Conservation (phyloP, 208 protist species). For the Trypanosoma theileri region DNA sequence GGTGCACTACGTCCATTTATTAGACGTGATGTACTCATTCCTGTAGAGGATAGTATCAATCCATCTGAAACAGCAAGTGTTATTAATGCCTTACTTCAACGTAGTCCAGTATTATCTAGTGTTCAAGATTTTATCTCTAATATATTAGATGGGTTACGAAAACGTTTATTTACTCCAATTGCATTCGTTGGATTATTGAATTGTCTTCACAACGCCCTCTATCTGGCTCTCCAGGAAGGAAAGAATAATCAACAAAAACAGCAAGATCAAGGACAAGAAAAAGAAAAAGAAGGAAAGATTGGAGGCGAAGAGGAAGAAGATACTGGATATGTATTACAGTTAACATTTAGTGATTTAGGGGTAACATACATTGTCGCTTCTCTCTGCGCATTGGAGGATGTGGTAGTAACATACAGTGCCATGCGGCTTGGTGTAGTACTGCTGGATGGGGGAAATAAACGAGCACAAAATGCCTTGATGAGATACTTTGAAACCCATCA, state of each 20-base stretch:
- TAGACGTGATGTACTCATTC: constrained; percentile 51
- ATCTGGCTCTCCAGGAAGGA: constrained; percentile 31
- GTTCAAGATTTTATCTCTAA: constrained; percentile 43
- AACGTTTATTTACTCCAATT: constrained; percentile 44
- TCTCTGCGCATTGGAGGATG: constrained; percentile 52
- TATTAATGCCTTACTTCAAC: constrained; percentile 38
- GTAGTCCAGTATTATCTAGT: constrained; percentile 27
- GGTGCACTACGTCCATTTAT: constrained; percentile 45
- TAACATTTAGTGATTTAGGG: constrained; percentile 58
- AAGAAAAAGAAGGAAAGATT: background rate
- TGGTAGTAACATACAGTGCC: constrained; percentile 64
- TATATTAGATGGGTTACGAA: constrained; percentile 45
- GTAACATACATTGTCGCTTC: constrained; percentile 52
- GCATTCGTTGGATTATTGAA: constrained; percentile 73
- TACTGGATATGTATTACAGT: constrained; percentile 50
- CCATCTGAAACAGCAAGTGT: constrained; percentile 35
- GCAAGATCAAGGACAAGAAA: background rate
- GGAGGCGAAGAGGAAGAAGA: constrained; percentile 12
- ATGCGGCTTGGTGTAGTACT: constrained; percentile 59
- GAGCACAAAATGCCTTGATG: constrained; percentile 60
- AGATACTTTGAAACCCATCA: constrained; percentile 64
- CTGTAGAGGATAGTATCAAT: constrained; percentile 28
- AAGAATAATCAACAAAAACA: constrained; percentile 2
- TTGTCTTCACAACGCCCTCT: constrained; percentile 62
- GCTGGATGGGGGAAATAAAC: constrained; percentile 75